Evolutionary conservation across 768 basidiomycete species (phyloP), one percentile per base, ranked within the genome.

Genomic region (Lentinus brumalis): DNA sequence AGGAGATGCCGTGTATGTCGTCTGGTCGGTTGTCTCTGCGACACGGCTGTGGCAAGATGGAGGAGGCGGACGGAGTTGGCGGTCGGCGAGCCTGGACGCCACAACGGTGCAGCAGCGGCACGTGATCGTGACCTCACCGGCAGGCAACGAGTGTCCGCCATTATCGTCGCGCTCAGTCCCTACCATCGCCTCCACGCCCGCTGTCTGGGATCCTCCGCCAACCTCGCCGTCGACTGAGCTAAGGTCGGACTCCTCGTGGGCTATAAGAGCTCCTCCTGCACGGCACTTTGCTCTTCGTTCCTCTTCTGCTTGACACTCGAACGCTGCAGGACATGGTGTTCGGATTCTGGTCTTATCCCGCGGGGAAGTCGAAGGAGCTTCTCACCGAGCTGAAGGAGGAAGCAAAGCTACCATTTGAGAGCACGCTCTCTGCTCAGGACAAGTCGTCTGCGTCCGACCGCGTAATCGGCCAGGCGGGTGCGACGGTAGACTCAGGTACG

Each of bases 71-170:
- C 35, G 11, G 35, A 35, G 35, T 35, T 35, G 35, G 6, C 11
- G 35, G 35, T 7, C 35, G 6, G 35, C 35, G 35, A 35, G 35
- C 35, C 11, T 35, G 35, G 42, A 45, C 49, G 56, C 56, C 49
- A 57, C 56, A 39, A 57, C 1, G 56, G 39, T 4, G 21, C 29
- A 41, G 16, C 5, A 26, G 39, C 7, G 42, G 7, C 57, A 59
- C 57, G 57, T 59, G 57, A 59, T 35, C 57, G 57, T 32, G 50
- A 52, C 51, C 26, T 14, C 16, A 15, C 32, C 49, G 29, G 50
- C 40, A n/a, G 21, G 47, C 47, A 18, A 16, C 21, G 16, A 35
- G 18, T 39, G 21, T 50, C 35, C 26, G 47, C 50, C 30, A 32
- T 30, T 32, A 47, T 53, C 52, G 51, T 59, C 49, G 9, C 12